Conservation (phyloP, 176 grass and related monocot species). For the Cenchrus purpureus region DNA sequence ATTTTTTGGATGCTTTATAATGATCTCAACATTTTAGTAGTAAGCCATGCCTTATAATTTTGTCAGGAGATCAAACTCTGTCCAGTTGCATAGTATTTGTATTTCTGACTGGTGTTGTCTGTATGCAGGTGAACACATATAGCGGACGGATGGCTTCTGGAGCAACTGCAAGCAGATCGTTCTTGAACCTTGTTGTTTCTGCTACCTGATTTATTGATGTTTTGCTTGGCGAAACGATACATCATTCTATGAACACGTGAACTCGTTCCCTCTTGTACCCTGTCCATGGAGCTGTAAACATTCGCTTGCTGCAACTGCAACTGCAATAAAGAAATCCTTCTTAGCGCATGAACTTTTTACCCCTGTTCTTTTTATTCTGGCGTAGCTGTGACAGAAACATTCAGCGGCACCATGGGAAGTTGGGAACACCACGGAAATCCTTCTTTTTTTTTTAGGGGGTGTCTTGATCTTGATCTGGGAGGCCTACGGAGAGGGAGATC, state of each 20-base stretch:
- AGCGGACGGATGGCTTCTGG: background rate
- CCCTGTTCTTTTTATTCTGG: no score
- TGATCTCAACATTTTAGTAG: background rate
- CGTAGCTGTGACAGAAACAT: no score
- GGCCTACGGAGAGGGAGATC: no score
- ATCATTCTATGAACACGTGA: background rate
- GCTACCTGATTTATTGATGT: background rate
- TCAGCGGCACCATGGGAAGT: no score
- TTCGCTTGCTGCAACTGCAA: background rate
- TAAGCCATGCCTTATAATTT: background rate
- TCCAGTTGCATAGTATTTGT: background rate
- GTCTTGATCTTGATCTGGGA: no score
- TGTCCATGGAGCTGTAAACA: conserved; percentile 21
- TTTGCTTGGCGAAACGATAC: background rate
- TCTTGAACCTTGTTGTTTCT: conserved; percentile 21
- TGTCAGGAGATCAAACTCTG: background rate
- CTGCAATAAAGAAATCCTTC: background rate
- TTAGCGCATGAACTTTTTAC: no score
- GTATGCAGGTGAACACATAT: conserved; percentile 32
- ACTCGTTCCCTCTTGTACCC: background rate
- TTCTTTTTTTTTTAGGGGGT: no score
- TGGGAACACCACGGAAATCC: no score
- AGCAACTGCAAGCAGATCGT: background rate
- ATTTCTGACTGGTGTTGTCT: background rate
- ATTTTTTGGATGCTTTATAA: background rate